phyloP scores from a whole-genome alignment of 257 asterid genomes.

The Solanum pimpinellifolium region DNA sequence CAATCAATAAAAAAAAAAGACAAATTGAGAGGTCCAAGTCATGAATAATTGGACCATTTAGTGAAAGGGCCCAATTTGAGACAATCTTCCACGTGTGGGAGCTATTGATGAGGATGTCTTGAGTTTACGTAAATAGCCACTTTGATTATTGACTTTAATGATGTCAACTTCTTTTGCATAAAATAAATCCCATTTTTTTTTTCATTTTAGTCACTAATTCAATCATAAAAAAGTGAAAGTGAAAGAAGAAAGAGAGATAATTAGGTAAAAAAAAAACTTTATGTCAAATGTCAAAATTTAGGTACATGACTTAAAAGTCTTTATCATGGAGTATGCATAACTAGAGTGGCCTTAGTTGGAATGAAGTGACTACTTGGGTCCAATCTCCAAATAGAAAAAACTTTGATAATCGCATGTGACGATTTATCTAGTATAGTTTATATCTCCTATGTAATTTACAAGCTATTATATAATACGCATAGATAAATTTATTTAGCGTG shows the following conservation, averaged over 20 bases:
- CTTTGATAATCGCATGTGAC: rapidly evolving
- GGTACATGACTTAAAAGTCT: background rate
- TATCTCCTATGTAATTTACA: background rate
- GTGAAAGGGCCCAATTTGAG: background rate
- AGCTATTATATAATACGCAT: too few species aligned
- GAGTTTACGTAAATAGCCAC: conserved; percentile 5
- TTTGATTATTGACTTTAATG: conserved; percentile 3
- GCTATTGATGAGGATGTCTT: background rate
- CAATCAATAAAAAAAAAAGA: background rate
- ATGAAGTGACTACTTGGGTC: background rate
- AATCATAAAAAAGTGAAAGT: conserved; percentile 3
- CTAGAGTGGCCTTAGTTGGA: background rate
- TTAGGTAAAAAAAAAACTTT: background rate
- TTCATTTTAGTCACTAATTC: conserved; percentile 15
- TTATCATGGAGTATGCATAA: background rate
- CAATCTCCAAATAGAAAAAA: background rate
- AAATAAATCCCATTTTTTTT: background rate
- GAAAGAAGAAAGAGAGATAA: background rate
- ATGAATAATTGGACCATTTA: conserved; percentile 18
- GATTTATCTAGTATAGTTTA: background rate
- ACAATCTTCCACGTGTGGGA: conserved; percentile 15
- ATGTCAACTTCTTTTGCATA: conserved; percentile 23
- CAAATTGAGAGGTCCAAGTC: conserved; percentile 16
- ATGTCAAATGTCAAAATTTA: background rate
- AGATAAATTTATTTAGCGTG: background rate